Conservation (phyloP, 2,329 filamentous ascomycete species). For the Geosmithia morbida region DNA sequence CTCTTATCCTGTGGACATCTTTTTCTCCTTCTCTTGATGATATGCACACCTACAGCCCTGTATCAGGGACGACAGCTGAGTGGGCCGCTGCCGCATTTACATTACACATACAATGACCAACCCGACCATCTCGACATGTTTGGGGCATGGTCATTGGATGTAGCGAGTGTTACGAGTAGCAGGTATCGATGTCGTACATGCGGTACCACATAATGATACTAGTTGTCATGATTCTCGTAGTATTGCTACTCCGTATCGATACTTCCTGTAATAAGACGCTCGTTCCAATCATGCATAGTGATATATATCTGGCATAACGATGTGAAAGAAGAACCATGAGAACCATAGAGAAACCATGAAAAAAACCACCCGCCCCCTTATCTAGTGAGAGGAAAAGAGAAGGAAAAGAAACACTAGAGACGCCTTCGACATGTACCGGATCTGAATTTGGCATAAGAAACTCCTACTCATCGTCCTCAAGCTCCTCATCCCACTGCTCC, state of each 20-base stretch:
- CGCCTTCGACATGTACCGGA: background rate
- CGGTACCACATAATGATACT: too few relatives aligned
- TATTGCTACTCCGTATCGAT: too few relatives aligned
- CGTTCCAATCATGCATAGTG: too few relatives aligned
- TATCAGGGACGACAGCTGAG: background rate
- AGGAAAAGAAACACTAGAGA: background rate
- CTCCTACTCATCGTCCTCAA: constrained; percentile 43
- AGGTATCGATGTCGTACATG: background rate
- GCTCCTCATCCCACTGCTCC: constrained; percentile 70
- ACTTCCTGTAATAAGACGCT: too few relatives aligned
- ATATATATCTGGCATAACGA: too few relatives aligned
- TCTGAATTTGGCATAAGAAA: background rate
- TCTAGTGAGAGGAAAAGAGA: background rate
- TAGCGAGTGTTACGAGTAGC: background rate
- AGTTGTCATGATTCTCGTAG: too few relatives aligned
- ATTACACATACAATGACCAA: background rate
- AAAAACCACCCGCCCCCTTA: too few relatives aligned
- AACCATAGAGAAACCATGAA: too few relatives aligned
- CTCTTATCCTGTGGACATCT: too few relatives aligned
- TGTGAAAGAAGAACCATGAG: too few relatives aligned
- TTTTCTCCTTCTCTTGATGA: too few relatives aligned
- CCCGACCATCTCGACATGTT: background rate
- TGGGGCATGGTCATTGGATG: background rate
- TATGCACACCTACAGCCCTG: background rate
- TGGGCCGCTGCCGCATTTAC: background rate